Percentiles rank a stretch among this genome's conserved stretches.
phyloP scores from a whole-genome alignment of 2,329 filamentous ascomycete species.

The Ceratocystis destructans region DNA sequence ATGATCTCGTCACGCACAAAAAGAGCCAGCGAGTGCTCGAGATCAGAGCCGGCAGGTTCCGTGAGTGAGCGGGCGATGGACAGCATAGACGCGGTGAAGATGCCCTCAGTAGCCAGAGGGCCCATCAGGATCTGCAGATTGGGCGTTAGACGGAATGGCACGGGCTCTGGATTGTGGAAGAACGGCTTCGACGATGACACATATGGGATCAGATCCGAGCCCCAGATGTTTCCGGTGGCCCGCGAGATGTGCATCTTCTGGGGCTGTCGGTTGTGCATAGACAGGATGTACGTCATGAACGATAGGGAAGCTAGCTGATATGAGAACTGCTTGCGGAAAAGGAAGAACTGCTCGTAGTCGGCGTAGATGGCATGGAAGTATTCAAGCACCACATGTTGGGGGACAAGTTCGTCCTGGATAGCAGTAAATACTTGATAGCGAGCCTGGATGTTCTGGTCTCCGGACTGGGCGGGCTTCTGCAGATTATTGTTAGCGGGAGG shows the following conservation, averaged over 20 bases:
- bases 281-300: slow-evolving; percentile 97
- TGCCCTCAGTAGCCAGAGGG: slow-evolving; percentile 85
- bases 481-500: neutral
- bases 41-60: slow-evolving; percentile 63
- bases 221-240: slow-evolving; percentile 86
- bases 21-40: slow-evolving; percentile 88
- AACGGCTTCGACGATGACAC: slow-evolving; percentile 74
- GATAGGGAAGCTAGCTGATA: slow-evolving; percentile 91
- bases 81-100: slow-evolving; percentile 92
- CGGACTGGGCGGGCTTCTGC: slow-evolving; percentile 24
- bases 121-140: slow-evolving; percentile 96
- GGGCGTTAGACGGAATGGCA: slow-evolving; percentile 92
- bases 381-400: slow-evolving; percentile 64
- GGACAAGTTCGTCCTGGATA: slow-evolving; percentile 88
- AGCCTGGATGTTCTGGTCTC: slow-evolving; percentile 53
- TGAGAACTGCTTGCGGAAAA: slow-evolving; percentile 93
- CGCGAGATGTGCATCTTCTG: slow-evolving; percentile 90
- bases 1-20: slow-evolving; percentile 98
- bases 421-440: slow-evolving; percentile 85
- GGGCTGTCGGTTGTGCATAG: slow-evolving; percentile 91
- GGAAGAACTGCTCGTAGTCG: slow-evolving; percentile 87
- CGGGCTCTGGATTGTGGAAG: slow-evolving; percentile 89
- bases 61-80: slow-evolving; percentile 88
- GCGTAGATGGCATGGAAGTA: slow-evolving; percentile 85
- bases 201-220: slow-evolving; percentile 79